Evolutionary conservation across 345 rosid genomes (phyloP), one percentile per base, ranked within the genome.

Genomic region (Salix dunnii): DNA sequence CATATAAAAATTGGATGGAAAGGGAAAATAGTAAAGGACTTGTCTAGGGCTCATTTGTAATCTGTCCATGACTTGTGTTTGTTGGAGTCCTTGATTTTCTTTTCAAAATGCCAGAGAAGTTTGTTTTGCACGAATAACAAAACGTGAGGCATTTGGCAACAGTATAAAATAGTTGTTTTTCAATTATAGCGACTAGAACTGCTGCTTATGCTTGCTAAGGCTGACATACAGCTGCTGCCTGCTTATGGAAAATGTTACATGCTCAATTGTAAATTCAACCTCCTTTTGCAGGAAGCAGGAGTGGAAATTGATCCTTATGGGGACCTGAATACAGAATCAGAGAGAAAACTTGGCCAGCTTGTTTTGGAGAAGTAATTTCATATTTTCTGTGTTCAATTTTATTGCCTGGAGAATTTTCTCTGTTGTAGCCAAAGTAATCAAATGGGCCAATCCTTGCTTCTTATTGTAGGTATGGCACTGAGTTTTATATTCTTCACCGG

Each of bases 261-360:
- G 43, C 13, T 49, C 35, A 21, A 17, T 51, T n/a, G 16, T 18
- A 10, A 16, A 5, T 73, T 27, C 36, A 27, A 7, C 65, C 46
- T 67, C 6, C 31, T 76, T 85, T 40, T 76, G 65, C 90, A 93
- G 98, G 97, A 89, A 72, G 92, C 93, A 60, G 97, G 97, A 67
- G 88, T 85, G 66, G 96, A 93, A 73, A 81, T 92, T 75, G 96
- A 93, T 87, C 99, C 99, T 75, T 84, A 86, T 43, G 96, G 97
- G 49, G 99, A 96, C 79, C 81, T 96, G 67, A 96, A 88, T 72
- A 96, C 99, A 5, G 97, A 93, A 81, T 11, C 88, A 48, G 99
- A 96, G 86, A 91, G 97, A 80, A 92, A 91, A 83, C 82, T 96
- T 75, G 99, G 98, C 73, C 90, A 91, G 79, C 91, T 96, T 42